phyloP scores from a whole-genome alignment of 2,329 filamentous ascomycete genomes.

The Phaeosphaeria sp. region DNA sequence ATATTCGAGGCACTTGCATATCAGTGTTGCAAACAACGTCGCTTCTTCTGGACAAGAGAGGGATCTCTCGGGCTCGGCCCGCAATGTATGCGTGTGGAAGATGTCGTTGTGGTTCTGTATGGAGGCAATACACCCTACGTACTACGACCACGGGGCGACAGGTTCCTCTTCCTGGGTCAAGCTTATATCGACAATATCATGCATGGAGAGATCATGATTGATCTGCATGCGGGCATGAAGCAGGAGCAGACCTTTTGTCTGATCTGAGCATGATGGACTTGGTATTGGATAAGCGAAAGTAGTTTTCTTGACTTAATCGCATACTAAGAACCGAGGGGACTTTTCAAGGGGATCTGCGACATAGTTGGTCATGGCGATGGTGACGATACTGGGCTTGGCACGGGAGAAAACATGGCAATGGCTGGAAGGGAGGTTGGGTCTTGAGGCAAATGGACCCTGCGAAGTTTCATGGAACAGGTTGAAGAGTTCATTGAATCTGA shows the following conservation, averaged over 20 bases:
- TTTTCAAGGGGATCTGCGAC: no score
- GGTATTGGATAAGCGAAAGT: no score
- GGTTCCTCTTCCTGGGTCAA: background rate
- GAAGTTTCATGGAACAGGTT: no score
- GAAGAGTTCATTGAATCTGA: no score
- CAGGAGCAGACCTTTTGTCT: background rate
- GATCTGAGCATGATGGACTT: no score
- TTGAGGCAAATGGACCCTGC: no score
- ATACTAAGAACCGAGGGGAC: no score
- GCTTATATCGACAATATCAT: constrained; percentile 1
- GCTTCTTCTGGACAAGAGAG: background rate
- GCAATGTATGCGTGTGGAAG: background rate
- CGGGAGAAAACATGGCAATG: no score
- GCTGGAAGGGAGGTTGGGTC: no score
- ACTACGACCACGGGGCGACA: background rate
- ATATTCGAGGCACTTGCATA: background rate
- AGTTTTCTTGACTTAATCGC: no score
- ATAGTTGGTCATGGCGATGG: no score
- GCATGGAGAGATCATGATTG: background rate
- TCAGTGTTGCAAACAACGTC: background rate
- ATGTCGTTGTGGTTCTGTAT: background rate
- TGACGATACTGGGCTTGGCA: no score
- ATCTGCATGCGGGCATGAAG: background rate
- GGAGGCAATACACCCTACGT: background rate
- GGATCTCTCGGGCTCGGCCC: background rate